Conservation (phyloP, 73 alveolate species). For the Diophrys sp. region DNA sequence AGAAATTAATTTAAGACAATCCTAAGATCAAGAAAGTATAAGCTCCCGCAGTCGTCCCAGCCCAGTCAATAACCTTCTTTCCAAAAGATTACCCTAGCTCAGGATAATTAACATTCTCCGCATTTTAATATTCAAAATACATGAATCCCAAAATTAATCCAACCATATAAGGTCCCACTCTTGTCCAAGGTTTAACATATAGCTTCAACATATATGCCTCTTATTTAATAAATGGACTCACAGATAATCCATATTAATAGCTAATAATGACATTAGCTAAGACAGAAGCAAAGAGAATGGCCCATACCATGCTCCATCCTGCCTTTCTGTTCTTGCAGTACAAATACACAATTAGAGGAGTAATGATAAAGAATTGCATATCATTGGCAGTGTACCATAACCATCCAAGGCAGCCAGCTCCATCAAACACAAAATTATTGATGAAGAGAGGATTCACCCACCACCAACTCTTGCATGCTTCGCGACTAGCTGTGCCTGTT, state of each 20-base stretch:
- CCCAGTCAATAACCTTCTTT: neutral
- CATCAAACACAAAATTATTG: conserved; percentile 46
- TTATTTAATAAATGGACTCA: neutral
- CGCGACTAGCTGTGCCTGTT: neutral
- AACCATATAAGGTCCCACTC: neutral
- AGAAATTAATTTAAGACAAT: neutral
- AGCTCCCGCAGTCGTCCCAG: neutral
- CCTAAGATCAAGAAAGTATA: neutral
- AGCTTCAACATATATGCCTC: neutral
- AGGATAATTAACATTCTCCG: neutral
- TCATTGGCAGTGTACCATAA: conserved; percentile 48
- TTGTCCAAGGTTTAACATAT: conserved; percentile 13
- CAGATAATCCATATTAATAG: neutral
- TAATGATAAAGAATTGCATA: conserved; percentile 5
- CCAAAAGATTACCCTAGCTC: neutral
- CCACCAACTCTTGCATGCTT: conserved; percentile 49
- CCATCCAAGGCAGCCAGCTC: conserved; percentile 48
- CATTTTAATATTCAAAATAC: conserved; percentile 8
- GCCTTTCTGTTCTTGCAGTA: conserved; percentile 4
- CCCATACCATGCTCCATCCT: neutral
- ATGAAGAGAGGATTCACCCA: conserved; percentile 53
- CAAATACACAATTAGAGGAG: neutral
- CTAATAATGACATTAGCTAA: neutral
- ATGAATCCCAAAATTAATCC: neutral
- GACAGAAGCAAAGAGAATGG: conserved; percentile 8